Evolutionary conservation across 169 alveolate genomes (phyloP).

Genomic region (Cyclospora cayetanensis): DNA sequence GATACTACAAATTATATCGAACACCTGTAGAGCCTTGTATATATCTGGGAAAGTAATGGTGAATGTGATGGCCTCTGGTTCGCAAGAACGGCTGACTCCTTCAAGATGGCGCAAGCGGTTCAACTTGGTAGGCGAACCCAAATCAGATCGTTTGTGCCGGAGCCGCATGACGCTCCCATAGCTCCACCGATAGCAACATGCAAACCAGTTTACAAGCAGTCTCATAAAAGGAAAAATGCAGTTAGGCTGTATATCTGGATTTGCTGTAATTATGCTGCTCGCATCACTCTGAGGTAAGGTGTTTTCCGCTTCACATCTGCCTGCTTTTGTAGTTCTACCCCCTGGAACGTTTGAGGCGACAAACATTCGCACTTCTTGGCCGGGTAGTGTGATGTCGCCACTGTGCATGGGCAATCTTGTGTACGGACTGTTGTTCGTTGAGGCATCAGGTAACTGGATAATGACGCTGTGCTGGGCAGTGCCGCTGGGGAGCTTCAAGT

Average conservation of each 20-base stretch:
- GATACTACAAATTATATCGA: constrained; percentile 36
- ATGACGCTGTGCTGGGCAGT: not conserved
- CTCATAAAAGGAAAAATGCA: not conserved
- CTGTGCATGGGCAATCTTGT: not conserved
- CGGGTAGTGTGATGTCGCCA: not conserved
- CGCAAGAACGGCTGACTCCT: not conserved
- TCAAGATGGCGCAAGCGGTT: not conserved
- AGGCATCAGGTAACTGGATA: not conserved
- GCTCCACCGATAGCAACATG: not conserved
- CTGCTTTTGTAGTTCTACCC: too few relatives aligned
- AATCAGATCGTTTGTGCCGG: not conserved
- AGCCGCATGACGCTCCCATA: not conserved
- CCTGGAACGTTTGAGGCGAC: not conserved
- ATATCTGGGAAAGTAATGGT: constrained; percentile 1
- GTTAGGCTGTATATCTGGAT: not conserved
- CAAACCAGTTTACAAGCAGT: not conserved
- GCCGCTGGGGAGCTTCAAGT: not conserved
- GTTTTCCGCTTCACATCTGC: not conserved
- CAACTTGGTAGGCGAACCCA: not conserved
- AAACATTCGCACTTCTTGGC: not conserved
- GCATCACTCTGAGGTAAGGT: not conserved
- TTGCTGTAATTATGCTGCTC: not conserved
- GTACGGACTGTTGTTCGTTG: not conserved
- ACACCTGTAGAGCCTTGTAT: not conserved
- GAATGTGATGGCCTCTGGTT: constrained; percentile 2